A percentile compares a stretch with the other conserved stretches of the same genome.
These are phyloP conservation scores for Pleurotus giganteus DNA, from an alignment of 768 basidiomycete species.

Conservation along the genomic window DNA sequence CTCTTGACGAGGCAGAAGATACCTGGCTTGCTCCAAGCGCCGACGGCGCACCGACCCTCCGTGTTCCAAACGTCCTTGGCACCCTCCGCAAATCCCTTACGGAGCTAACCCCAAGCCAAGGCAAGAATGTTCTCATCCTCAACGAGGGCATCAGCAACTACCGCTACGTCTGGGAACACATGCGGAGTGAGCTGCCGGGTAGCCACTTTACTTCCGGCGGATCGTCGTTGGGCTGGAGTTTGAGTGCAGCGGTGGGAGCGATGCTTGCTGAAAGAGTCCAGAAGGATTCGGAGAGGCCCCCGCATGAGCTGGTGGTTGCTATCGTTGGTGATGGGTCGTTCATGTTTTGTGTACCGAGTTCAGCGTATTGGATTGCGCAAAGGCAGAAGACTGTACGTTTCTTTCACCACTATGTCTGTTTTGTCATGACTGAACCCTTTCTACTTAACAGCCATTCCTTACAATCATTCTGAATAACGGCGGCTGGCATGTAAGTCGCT, in stretches of 20 bases:
- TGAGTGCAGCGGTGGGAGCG: constrained; percentile 65
- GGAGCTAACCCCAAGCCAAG: constrained; percentile 35
- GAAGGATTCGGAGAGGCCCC: constrained; percentile 18
- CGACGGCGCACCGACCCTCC: constrained; percentile 22
- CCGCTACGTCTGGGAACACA: constrained; percentile 53
- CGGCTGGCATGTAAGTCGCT: constrained; percentile 52
- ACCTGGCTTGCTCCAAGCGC: constrained; percentile 13
- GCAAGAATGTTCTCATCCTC: constrained; percentile 42
- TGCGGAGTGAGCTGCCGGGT: constrained; percentile 50
- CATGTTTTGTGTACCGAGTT: constrained; percentile 63
- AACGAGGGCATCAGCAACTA: constrained; percentile 67
- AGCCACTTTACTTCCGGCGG: constrained; percentile 57
- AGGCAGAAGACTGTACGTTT: constrained; percentile 61
- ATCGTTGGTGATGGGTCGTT: constrained; percentile 73
- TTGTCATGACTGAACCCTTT: not conserved
- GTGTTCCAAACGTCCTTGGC: constrained; percentile 48
- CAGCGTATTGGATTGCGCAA: constrained; percentile 72
- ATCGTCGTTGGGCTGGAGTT: constrained; percentile 65
- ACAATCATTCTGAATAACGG: constrained; percentile 73
- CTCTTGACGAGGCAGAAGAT: constrained; percentile 29
- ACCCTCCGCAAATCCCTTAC: constrained; percentile 42
- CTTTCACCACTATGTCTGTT: not conserved
- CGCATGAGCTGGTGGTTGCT: constrained; percentile 53
- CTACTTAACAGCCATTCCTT: constrained; percentile 53
- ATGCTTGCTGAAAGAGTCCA: constrained; percentile 38